Evolutionary conservation across 2,329 filamentous ascomycete genomes (phyloP), one percentile per base, ranked within the genome.

Genomic region (Emmonsiellopsis sp.): DNA sequence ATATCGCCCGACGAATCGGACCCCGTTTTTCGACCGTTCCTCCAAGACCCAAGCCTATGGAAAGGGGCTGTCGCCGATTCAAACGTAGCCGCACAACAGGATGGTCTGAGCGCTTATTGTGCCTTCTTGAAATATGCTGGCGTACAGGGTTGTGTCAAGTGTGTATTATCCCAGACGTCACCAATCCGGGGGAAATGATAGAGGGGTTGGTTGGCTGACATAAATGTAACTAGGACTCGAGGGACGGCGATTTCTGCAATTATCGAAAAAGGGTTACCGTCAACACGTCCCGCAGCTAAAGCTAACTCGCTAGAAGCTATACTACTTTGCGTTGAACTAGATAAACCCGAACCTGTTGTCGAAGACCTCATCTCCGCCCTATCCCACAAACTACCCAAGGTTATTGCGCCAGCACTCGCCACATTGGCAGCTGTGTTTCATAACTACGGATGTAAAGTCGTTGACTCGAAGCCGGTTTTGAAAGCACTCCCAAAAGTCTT

Each of bases 21-120:
- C 67, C 84, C 90, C 10, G 85, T 85, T 37, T 96, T 98, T 63
- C 81, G 84, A 61, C 89, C 92, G 1, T 98, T 97, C 65, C 73
- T 93, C 56, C 83, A 87, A 66, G 93, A 98, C 61, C 78, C 90
- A 0, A 76, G 83, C 57, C 70, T 98, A 56, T 96, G 90, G 92
- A 97, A 97, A 70, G 85, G 84, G 37, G 93, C 91, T 1, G 92
- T 93, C 6, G 84, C 85, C 62, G 93, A 98, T 71, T 93, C 91
- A 52, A 98, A 98, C 64, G 93, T 98, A 55, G 93, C 92, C 14
- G 93, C 94, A 36, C 93, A 98, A 69, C 86, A 94, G 72, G 94
- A 98, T 62, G 93, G 88, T 57, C 82, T 98, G 47, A 84, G 81
- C 47, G 87, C 92, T 39, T 81, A 95, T 63, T 95, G 90, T 71